phyloP scores from a whole-genome alignment of 1,284 basidiomycete species.

The Microbotryum saponariae region DNA sequence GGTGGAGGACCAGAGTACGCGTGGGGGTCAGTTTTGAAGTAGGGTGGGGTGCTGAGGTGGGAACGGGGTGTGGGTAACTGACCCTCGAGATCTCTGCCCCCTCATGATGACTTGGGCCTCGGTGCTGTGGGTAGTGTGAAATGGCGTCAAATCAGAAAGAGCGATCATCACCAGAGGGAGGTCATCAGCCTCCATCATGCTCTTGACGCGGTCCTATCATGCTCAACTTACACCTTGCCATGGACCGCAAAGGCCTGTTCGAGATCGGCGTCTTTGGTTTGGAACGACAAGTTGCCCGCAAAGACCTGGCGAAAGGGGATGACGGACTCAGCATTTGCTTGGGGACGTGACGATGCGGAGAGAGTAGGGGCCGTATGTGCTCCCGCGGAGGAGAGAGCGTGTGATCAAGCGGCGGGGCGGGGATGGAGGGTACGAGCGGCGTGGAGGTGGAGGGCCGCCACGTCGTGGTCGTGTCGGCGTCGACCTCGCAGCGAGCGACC shows the following conservation, averaged over 20 bases:
- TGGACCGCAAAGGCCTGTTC: slow-evolving; percentile 23
- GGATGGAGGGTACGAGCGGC: background rate
- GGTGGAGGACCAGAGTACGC: too few relatives aligned
- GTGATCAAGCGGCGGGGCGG: background rate
- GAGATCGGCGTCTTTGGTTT: slow-evolving; percentile 22
- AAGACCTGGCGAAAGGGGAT: slow-evolving; percentile 21
- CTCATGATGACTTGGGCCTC: slow-evolving; percentile 72
- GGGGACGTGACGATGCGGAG: background rate
- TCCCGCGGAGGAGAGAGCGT: background rate
- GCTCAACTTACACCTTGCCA: slow-evolving; percentile 20
- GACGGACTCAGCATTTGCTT: background rate
- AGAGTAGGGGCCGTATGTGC: background rate
- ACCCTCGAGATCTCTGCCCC: slow-evolving; percentile 72
- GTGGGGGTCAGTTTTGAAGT: background rate
- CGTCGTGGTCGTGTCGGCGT: background rate
- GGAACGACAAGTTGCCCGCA: slow-evolving; percentile 32
- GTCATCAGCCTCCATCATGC: too few relatives aligned
- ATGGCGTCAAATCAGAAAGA: background rate
- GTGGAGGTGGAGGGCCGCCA: background rate
- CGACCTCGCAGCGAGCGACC: background rate
- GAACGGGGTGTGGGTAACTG: background rate
- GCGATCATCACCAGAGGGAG: background rate
- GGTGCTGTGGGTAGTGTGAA: slow-evolving; percentile 45
- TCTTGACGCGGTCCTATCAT: background rate
- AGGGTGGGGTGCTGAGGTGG: background rate